Percentiles rank a stretch among this genome's conserved stretches.
Evolutionary conservation across 352 stramenopile species (phyloP).

Genomic region (Globisporangium echinulatum): DNA sequence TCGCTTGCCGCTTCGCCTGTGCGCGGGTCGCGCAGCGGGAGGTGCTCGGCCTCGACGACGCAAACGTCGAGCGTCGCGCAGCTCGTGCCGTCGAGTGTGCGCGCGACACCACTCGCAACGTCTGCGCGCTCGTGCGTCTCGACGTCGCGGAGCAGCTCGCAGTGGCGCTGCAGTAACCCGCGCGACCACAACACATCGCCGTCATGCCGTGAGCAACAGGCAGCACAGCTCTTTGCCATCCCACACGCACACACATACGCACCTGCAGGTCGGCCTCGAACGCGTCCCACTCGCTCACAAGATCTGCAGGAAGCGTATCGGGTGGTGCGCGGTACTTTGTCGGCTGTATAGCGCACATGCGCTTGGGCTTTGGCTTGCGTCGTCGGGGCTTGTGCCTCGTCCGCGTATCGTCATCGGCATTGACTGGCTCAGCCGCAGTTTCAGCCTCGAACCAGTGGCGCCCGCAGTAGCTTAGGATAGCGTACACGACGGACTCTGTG

Average conservation of each 20-base stretch:
- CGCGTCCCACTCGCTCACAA: slow-evolving; percentile 24
- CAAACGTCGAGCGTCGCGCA: slow-evolving; percentile 31
- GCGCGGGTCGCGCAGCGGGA: slow-evolving; percentile 44
- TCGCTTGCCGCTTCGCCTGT: slow-evolving; percentile 31
- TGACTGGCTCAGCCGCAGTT: neutral
- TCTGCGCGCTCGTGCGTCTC: slow-evolving; percentile 24
- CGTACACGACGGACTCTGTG: slow-evolving; percentile 19
- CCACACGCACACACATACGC: too few relatives aligned
- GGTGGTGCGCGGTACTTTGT: slow-evolving; percentile 19
- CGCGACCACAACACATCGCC: too few relatives aligned
- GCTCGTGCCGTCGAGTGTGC: slow-evolving; percentile 19
- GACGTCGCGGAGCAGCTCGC: slow-evolving; percentile 14
- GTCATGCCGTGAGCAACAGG: too few relatives aligned
- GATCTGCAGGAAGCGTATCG: slow-evolving; percentile 20
- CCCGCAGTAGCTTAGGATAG: slow-evolving; percentile 44
- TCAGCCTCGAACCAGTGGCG: slow-evolving; percentile 54
- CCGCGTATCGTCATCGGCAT: too few relatives aligned
- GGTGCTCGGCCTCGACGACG: slow-evolving; percentile 35
- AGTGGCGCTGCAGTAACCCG: slow-evolving; percentile 13
- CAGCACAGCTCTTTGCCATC: too few relatives aligned
- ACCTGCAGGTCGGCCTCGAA: slow-evolving; percentile 10
- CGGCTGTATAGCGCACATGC: slow-evolving; percentile 13
- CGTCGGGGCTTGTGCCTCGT: slow-evolving; percentile 6
- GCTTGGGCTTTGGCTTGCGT: neutral
- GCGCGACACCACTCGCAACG: slow-evolving; percentile 20